A percentile compares a stretch with the other conserved stretches of the same genome.
Conservation (phyloP, 73 alveolate genomes). For the Tetrahymena malaccensis region DNA sequence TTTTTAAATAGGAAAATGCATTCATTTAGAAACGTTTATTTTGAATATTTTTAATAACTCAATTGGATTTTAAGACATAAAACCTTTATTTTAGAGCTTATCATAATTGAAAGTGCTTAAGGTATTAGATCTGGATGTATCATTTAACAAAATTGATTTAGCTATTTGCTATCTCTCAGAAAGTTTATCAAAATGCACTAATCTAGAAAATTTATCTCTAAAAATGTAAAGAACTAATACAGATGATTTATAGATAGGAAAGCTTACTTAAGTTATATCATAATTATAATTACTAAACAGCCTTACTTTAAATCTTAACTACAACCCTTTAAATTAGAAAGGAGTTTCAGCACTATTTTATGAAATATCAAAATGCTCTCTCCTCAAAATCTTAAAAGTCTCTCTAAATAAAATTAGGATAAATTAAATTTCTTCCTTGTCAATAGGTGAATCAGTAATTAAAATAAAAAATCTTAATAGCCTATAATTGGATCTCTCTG, state of each 20-base stretch:
- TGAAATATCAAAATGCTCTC: not conserved
- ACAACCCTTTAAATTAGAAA: too few species aligned
- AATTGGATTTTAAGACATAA: not conserved
- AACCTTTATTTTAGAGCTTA: not conserved
- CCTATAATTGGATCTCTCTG: not conserved
- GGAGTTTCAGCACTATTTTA: not conserved
- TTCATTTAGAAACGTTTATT: too few species aligned
- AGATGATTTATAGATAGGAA: not conserved
- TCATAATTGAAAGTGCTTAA: not conserved
- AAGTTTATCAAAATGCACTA: too few species aligned
- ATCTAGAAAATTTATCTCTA: not conserved
- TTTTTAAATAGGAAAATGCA: not conserved
- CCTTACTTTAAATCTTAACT: not conserved
- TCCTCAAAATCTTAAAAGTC: not conserved
- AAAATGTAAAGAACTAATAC: not conserved
- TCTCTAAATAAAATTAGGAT: not conserved
- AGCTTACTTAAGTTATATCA: not conserved
- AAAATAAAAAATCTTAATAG: too few species aligned
- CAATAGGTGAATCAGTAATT: not conserved
- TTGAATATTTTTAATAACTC: too few species aligned
- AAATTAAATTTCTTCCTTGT: not conserved
- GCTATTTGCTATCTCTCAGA: not conserved
- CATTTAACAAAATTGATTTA: not conserved
- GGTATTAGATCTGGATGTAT: not conserved
- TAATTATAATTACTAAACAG: not conserved